These are phyloP conservation scores for Cyberlindnera galapagoensis DNA, from an alignment of 805 yeast species.

Conservation along the genomic window DNA sequence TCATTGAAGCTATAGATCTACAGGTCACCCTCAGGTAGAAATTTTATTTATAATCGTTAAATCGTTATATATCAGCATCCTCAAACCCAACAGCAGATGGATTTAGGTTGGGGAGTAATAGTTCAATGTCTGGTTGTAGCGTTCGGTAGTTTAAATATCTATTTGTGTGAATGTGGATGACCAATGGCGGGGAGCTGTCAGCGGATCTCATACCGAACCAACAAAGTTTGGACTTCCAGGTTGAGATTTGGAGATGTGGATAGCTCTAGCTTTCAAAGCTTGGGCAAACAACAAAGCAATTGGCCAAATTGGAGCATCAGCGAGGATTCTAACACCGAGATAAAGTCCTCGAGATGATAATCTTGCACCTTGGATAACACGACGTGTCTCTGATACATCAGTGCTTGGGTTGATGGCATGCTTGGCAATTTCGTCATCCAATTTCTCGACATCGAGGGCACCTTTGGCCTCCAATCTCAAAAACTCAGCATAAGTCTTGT, in stretches of 20 bases:
- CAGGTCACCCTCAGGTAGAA: too few species aligned
- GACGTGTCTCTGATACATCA: conserved; percentile 37
- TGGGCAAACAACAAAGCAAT: conserved; percentile 74
- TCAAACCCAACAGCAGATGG: too few species aligned
- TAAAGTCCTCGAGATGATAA: conserved; percentile 53
- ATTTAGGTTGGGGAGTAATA: too few species aligned
- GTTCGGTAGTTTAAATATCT: too few species aligned
- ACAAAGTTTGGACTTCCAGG: conserved; percentile 13
- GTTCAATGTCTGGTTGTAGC: too few species aligned
- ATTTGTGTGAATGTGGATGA: too few species aligned
- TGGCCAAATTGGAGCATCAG: conserved; percentile 88
- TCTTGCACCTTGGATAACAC: conserved; percentile 41
- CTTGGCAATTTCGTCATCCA: conserved; percentile 45
- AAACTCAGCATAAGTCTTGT: conserved; percentile 52
- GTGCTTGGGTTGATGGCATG: conserved; percentile 40
- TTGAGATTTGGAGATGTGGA: conserved; percentile 27
- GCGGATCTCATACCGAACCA: neutral
- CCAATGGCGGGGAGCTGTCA: too few species aligned
- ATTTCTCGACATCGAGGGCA: conserved; percentile 44
- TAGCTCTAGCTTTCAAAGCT: conserved; percentile 62
- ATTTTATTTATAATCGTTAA: too few species aligned
- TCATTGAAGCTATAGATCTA: too few species aligned
- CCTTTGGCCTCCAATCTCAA: conserved; percentile 54
- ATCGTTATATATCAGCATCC: too few species aligned
- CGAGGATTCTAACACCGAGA: conserved; percentile 67